Conservation (phyloP, 768 basidiomycete species). For the Trametes gibbosa region DNA sequence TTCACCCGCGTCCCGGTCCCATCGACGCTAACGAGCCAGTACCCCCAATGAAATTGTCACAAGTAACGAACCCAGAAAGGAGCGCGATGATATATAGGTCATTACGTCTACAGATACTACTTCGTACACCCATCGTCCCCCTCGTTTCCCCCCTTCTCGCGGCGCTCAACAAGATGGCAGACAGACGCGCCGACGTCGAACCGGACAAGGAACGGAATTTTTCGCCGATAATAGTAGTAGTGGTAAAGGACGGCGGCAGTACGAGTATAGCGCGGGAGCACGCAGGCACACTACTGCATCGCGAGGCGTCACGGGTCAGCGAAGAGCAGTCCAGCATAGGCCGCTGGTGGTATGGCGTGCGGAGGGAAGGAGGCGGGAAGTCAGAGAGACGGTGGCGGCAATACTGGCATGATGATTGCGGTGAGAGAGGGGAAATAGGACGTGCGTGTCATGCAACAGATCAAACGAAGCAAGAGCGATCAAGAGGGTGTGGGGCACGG, state of each 20-base stretch:
- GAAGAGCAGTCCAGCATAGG: neutral
- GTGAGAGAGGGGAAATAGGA: neutral
- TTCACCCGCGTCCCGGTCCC: too few species aligned
- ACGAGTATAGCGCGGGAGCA: neutral
- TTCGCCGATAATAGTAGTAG: neutral
- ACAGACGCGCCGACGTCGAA: too few species aligned
- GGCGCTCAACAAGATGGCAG: too few species aligned
- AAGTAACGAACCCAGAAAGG: too few species aligned
- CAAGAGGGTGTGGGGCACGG: too few species aligned
- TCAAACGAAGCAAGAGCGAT: neutral
- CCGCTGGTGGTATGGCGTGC: neutral
- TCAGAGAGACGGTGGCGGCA: neutral
- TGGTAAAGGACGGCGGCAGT: neutral
- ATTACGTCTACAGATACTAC: neutral
- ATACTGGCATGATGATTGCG: neutral
- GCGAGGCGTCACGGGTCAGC: neutral
- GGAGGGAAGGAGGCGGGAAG: neutral
- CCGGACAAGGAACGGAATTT: neutral
- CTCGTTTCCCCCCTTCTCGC: neutral
- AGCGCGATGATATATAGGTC: neutral
- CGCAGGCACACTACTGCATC: neutral
- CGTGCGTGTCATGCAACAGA: neutral
- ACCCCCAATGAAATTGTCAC: too few species aligned
- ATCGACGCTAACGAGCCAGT: too few species aligned
- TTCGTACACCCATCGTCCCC: neutral